Evolutionary conservation across 257 asterid genomes (phyloP), one percentile per base, ranked within the genome.

Genomic region (Capsicum chinense): DNA sequence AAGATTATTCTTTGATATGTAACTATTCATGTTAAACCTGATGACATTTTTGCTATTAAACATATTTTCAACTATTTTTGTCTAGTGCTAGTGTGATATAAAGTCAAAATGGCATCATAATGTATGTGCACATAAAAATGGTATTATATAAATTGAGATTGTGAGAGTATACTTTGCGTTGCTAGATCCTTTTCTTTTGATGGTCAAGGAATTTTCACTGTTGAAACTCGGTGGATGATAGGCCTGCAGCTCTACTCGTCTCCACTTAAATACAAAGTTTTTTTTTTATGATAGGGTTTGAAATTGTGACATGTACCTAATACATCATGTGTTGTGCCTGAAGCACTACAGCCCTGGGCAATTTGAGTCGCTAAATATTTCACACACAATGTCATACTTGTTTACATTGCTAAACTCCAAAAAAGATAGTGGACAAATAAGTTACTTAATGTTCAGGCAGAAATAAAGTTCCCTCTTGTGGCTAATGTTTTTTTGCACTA

Each of bases 51-150:
- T 74, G 81, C 44, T 21, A 74, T 50, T 74, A 8, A 21, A 50
- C 81, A 74, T 21, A 50, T 19, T 21, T 48, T 50, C 44, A 74
- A 74, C 60, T 71, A 71, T 71, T n/a, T 71, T 71, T 37, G n/a
- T 71, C 17, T 71, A 47, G 47, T 71, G 4, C 57, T n/a, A 47
- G 80, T 48, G 80, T 12, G 56, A 21, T 6, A 50, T 74, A 74
- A 47, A 50, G 62, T 74, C 62, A 50, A 74, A 74, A 12, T 7
- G 81, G 81, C 81, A 74, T 21, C 62, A 48, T 74, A 74, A 48
- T 50, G 3, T 50, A 50, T 74, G 60, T 48, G 80, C 80, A 47
- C 42, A 19, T 58, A 12, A 11, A 73, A 48, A 33, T 48, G 42
- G 42, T 73, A 48, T 48, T 73, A 73, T 73, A 48, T 73, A 6